Evolutionary conservation across 2,329 filamentous ascomycete genomes (phyloP), one percentile per base, ranked within the genome.

Genomic region (Shiraia bambusicola): DNA sequence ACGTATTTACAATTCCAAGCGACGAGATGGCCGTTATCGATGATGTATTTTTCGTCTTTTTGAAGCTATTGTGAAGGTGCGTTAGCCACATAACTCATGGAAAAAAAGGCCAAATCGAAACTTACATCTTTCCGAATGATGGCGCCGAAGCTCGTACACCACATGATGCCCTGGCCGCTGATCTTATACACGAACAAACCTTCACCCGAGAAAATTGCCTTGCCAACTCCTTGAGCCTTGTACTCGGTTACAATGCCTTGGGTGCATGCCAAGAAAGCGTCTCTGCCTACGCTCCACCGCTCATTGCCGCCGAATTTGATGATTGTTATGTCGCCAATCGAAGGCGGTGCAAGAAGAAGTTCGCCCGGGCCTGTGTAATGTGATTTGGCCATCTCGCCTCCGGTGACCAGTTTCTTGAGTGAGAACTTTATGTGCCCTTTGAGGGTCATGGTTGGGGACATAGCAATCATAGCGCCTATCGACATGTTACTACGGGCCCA

Each of bases 1-100:
- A 88, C 79, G 61, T 97, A 98, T 62, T 95, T 89, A 63, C 87
- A 91, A 66, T 96, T 96, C 93, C 93, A 98, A 0, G 93, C 92
- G 0, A 97, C 90, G 1, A 97, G 77, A 56, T 97, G 90, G 3
- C 89, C 89, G 58, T 95, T 95, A 60, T 95, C 89, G 42, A 96
- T 84, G 52, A 93, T 88, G 69, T 96, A 97, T 56, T 86, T 86
- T 66, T 97, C 92, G 8, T 85, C 85, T 10, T 78, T 75, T 56
- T 71, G 68, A 36, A 80, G 67, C 76, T 78, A 42, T 40, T 24
- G 15, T n/a, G 3, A 14, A 12, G 6, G 12, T 17, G 4, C 12
- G 5, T 16, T 31, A 28, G 9, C 16, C 4, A 28, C n/a, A 17
- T 17, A 34, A 12, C 28, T 13, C 12, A 14, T 25, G 11, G 11